Base-by-base conservation (phyloP, 2,329 filamentous ascomycete species). In the Scedosporium aurantiacum region DNA sequence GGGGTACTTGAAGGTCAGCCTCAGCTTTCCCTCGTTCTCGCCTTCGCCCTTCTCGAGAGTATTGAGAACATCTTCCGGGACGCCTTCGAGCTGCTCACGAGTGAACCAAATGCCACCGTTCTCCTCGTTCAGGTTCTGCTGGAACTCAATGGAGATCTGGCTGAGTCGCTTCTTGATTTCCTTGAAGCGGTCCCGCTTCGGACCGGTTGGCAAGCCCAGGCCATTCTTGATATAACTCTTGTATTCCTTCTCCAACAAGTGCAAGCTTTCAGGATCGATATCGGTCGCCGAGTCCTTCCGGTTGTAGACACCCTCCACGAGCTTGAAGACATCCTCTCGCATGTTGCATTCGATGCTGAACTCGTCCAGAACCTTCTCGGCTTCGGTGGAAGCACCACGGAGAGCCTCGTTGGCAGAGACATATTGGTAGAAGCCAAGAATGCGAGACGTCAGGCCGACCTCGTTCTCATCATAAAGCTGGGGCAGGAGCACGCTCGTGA, bases 81-180 rank as follows among this genome's bases (percentile, higher is more conserved):
- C 87, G 57, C 90, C 90, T 57, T 88, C 83, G 5, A 94, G 78
- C 73, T 94, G 84, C 65, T 88, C 80, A 2, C 75, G 79, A 1
- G 87, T 88, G 68, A 93, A 88, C 89, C 89, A 94, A 60, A 92
- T 75, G 2, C 86, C 87, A n/a, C 87, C 87, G 67, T 86, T 86
- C 75, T 94, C 90, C 73, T 93, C 89, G 69, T 92, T 92, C 63
- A 93, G 77, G 67, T 88, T 89, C 78, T 91, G 91, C 70, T 88
- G 84, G 73, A 90, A 90, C 62, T 85, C 79, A 63, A 92, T 91
- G 68, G 82, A 80, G 66, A 93, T 82, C 71, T 88, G 82, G 65
- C 85, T 89, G 61, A 94, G 77, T 12, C 88, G 78, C 79, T 90
- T 90, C 81, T 91, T 90, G 75, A 93, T 91, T 73, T 88, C 88